phyloP scores from a whole-genome alignment of 345 rosid species.

The Bruguiera parviflora region DNA sequence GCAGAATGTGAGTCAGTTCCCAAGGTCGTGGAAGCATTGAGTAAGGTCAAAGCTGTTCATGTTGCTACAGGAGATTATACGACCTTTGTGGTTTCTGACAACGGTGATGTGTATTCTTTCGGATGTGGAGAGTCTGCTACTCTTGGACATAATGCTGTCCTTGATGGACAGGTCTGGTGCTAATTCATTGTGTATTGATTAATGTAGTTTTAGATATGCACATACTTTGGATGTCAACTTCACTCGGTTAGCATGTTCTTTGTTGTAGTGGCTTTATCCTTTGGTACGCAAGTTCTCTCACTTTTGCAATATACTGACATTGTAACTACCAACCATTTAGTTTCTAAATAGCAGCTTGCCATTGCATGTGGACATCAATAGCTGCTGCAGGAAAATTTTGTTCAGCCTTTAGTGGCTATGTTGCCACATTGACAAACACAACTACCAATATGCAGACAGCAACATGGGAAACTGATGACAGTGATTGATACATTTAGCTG shows the following conservation, averaged over 20 bases:
- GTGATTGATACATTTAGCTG: neutral
- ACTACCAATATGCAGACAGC: neutral
- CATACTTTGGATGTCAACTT: too few species aligned
- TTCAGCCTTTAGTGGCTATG: neutral
- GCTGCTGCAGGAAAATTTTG: neutral
- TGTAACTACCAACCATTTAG: slow-evolving; percentile 1
- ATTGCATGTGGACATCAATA: neutral
- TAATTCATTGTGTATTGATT: too few species aligned
- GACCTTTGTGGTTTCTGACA: slow-evolving; percentile 81
- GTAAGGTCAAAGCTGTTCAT: slow-evolving; percentile 67
- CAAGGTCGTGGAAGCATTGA: slow-evolving; percentile 74
- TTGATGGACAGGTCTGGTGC: slow-evolving; percentile 55
- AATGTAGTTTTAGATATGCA: too few species aligned
- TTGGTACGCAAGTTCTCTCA: neutral
- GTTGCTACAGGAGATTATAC: slow-evolving; percentile 91
- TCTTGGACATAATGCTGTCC: slow-evolving; percentile 66
- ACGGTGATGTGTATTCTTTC: slow-evolving; percentile 89
- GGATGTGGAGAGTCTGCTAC: slow-evolving; percentile 91
- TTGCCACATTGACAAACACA: neutral
- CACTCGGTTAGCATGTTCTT: too few species aligned
- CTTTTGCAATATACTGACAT: neutral
- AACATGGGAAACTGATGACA: neutral
- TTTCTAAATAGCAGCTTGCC: neutral
- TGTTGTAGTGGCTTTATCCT: too few species aligned
- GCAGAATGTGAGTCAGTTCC: slow-evolving; percentile 76